Base-by-base conservation (phyloP, 805 yeast genomes). In the Kluyveromyces siamensis region DNA sequence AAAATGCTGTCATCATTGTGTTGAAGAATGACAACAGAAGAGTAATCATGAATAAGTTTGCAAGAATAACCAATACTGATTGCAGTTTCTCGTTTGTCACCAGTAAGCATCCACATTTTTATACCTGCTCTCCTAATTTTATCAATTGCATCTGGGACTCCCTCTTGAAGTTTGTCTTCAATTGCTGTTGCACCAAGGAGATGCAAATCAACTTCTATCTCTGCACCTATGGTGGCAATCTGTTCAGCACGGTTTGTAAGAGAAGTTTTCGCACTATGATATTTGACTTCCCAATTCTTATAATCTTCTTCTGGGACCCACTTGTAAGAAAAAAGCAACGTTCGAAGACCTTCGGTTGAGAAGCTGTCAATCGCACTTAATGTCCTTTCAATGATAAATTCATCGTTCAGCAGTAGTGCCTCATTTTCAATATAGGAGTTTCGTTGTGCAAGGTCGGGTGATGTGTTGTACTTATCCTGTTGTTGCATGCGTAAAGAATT, bases 81-180 rank as follows among this genome's bases (percentile, higher is more conserved):
- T 1, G 99, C 99, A 0, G 99, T 93, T 66, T 93, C 99, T 50
- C 97, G 74, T 62, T 95, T 95, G 64, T 93, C 99, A 41, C 99
- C 99, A 0, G 99, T 93, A 44, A 93, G 72, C 97, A 93, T 93
- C 99, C 99, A 93, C 73, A 93, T 69, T 59, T 84, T 87, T 49
- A 93, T 88, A 2, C 96, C 96, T 0, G 99, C 98, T 53, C 95
- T 75, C 57, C 96, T 78, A 45, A 93, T 74, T 60, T 88, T 89
- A 50, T 88, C 97, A 53, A 93, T 90, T 0, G 98, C 79, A 48
- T 90, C 96, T 19, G 97, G 84, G 7, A 93, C 99, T n/a, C 99
- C 99, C 21, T 83, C 84, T 68, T 93, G 99, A 38, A 93, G 73
- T 61, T 91, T 93, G 62, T 93, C 99, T 63, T 93, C 99, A 52